These are phyloP conservation scores for Daldinia bambusicola DNA, from an alignment of 495 filamentous ascomycete genomes.

Conservation along the genomic window DNA sequence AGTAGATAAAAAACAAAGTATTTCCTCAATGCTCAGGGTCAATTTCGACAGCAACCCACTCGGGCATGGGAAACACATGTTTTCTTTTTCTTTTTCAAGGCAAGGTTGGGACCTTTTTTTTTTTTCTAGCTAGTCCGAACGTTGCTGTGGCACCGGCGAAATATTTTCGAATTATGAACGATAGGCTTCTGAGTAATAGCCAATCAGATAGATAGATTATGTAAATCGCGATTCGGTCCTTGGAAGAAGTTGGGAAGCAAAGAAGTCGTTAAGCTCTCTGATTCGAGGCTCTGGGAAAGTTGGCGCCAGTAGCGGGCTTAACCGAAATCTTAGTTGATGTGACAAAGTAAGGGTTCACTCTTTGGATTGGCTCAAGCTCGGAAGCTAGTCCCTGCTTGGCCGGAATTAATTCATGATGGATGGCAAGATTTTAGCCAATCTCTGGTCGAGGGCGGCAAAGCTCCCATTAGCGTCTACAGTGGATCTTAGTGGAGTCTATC, in stretches of 20 bases:
- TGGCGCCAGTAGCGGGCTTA: conserved; percentile 45
- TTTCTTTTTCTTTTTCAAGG: conserved; percentile 2
- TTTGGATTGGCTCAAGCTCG: conserved; percentile 46
- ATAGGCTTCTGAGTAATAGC: conserved; percentile 10
- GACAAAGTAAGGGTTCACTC: conserved; percentile 41
- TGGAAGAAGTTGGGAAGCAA: conserved; percentile 19
- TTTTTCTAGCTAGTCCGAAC: conserved; percentile 34
- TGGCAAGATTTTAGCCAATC: conserved; percentile 43
- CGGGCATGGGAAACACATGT: conserved; percentile 30
- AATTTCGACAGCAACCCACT: conserved; percentile 11
- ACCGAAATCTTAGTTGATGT: conserved; percentile 47
- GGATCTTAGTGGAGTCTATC: conserved; percentile 33
- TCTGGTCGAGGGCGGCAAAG: conserved; percentile 46
- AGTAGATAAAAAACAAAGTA: conserved; percentile 1
- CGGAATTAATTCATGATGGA: conserved; percentile 46
- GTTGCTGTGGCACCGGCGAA: conserved; percentile 41
- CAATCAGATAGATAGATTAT: conserved; percentile 29
- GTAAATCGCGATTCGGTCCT: conserved; percentile 20
- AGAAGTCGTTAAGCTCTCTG: conserved; percentile 27
- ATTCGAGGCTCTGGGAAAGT: conserved; percentile 41
- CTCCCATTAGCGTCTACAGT: conserved; percentile 47
- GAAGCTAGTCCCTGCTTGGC: conserved; percentile 40
- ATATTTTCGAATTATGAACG: conserved; percentile 33
- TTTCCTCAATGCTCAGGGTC: conserved; percentile 10
- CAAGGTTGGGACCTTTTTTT: conserved; percentile 24